Conservation (phyloP, 139 green algal species). For the Chlorokybus atmophyticus region DNA sequence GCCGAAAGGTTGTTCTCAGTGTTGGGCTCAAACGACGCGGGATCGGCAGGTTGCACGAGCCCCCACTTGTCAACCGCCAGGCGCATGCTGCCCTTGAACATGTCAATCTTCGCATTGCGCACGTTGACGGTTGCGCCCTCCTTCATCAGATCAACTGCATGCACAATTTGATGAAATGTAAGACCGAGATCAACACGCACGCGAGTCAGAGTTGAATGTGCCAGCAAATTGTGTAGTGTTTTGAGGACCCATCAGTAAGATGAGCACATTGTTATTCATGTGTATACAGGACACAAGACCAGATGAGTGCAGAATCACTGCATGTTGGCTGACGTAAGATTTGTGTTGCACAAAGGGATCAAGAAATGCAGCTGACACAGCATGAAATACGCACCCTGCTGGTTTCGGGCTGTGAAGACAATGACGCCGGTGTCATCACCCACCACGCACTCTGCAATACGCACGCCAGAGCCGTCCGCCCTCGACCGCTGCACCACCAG, state of each 20-base stretch:
- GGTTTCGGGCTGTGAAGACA: constrained; percentile 63
- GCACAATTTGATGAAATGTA: no score
- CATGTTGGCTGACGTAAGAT: not conserved
- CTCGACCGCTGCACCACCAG: constrained; percentile 38
- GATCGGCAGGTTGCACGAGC: constrained; percentile 41
- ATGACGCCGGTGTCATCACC: constrained; percentile 68
- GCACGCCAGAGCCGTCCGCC: constrained; percentile 20
- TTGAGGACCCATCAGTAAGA: no score
- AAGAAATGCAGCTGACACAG: not conserved
- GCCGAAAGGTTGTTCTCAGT: constrained; percentile 77
- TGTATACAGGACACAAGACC: not conserved
- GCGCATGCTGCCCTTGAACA: constrained; percentile 76
- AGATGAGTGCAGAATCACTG: not conserved
- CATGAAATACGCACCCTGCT: constrained; percentile 49
- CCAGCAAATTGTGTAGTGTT: no score
- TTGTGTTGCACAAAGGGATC: not conserved
- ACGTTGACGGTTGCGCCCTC: constrained; percentile 51
- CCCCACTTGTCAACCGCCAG: constrained; percentile 63
- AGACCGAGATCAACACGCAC: no score
- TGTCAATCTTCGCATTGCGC: constrained; percentile 76
- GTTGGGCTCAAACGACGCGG: constrained; percentile 42
- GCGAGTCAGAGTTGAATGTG: no score
- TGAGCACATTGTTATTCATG: no score
- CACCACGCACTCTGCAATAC: constrained; percentile 70
- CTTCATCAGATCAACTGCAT: constrained; percentile 53